These are phyloP conservation scores for Solanum infundibuliforme DNA, from an alignment of 257 asterid genomes.

Conservation along the genomic window DNA sequence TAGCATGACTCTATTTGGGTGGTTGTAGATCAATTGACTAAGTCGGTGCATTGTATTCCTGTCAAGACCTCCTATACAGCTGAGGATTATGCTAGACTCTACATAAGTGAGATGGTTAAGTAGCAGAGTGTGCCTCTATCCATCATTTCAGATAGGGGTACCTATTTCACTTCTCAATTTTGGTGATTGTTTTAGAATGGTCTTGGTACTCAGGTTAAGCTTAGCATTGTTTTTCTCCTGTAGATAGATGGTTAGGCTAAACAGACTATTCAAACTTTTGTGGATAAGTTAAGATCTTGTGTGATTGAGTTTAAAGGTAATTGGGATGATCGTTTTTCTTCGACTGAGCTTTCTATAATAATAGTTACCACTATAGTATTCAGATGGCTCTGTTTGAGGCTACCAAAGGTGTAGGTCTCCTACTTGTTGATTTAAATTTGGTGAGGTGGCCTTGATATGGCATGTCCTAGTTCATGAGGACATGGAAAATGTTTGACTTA, in stretches of 20 bases:
- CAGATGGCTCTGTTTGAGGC: neutral
- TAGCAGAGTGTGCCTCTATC: neutral
- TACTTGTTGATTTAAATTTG: too few relatives aligned
- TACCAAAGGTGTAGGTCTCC: neutral
- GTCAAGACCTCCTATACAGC: neutral
- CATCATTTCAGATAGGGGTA: neutral
- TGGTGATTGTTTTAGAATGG: neutral
- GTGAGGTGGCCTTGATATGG: neutral
- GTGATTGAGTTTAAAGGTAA: neutral
- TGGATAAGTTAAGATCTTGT: neutral
- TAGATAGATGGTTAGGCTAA: neutral
- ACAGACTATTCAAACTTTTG: too few relatives aligned
- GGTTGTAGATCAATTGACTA: neutral
- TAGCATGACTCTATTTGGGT: neutral
- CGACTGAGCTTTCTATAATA: too few relatives aligned
- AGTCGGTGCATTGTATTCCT: neutral
- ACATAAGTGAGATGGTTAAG: neutral
- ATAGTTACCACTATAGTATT: too few relatives aligned
- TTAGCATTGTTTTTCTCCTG: neutral
- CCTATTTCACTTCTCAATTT: neutral
- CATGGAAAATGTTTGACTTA: neutral
- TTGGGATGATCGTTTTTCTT: neutral
- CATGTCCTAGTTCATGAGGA: neutral
- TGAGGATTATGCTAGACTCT: neutral
- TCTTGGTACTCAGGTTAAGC: neutral